Base-by-base conservation (phyloP, 148 eudicot genomes). In the Chenopodium formosanum region DNA sequence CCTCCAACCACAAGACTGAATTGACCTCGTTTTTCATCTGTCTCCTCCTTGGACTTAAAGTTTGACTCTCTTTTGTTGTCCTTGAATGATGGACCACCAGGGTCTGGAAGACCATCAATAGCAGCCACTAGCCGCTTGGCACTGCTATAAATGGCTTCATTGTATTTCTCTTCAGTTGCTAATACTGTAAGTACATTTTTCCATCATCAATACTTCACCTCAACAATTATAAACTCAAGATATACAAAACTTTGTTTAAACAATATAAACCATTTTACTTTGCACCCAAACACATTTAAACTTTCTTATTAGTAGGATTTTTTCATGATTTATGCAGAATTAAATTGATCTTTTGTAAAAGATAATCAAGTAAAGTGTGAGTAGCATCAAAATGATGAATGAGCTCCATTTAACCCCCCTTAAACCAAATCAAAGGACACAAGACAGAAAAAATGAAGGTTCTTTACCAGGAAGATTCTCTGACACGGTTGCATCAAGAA, bases 1-100 rank as follows among this genome's bases (percentile, higher is more conserved):
- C 99, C 99, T 79, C 99, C 99, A 37, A 97, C 99, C 50, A 94
- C 98, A 75, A 94, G 94, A 77, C 91, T 92, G 87, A 97, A 97
- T 83, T 97, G 99, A 23, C 98, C 94, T 20, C 98, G 89, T 87
- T 97, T 97, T 88, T 94, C 97, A 2, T 92, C 97, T 0, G 99
- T 97, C 90, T 97, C 99, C 84, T 94, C 96, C 82, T 81, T 90
- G 63, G 97, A 89, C 87, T 94, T 97, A 84, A 94, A 97, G 90
- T 97, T 97, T 10, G 99, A 92, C 76, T 97, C 99, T 79, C 99
- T 85, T 74, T 97, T 97, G 91, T 81, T 89, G 73, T 97, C 99
- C 82, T 94, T 90, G 27, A 86, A 3, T 37, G 77, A 4, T 19
- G 99, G 99, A 8, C 98, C 99, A 50, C 99, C 99, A 9, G 99